Evolutionary conservation across 768 basidiomycete genomes (phyloP).

Genomic region (Macrolepiota albuminosa): DNA sequence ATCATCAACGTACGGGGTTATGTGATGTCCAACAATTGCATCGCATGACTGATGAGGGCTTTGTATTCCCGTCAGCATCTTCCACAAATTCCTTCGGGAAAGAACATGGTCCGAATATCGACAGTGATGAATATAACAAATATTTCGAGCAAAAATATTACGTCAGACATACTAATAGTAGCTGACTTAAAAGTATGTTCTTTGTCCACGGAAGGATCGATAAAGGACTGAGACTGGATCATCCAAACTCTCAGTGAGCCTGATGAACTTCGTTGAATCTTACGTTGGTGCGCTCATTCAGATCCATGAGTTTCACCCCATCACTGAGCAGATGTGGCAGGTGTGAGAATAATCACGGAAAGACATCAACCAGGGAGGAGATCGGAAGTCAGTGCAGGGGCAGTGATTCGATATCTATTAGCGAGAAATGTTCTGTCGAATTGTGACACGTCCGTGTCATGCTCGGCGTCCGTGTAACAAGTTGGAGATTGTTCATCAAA

Average conservation of each 20-base stretch:
- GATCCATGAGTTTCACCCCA: not conserved
- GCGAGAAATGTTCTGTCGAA: not conserved
- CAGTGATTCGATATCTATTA: not conserved
- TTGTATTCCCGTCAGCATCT: not conserved
- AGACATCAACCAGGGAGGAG: not conserved
- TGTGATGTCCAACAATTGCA: not conserved
- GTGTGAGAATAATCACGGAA: not conserved
- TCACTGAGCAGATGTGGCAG: not conserved
- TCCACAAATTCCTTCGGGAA: not conserved
- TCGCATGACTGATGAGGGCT: not conserved
- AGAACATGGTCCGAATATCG: not conserved
- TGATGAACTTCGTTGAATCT: not conserved
- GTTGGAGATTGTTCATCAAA: not conserved
- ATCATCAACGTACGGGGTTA: not conserved
- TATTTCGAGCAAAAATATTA: no score
- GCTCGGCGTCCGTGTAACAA: not conserved
- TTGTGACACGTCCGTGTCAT: not conserved
- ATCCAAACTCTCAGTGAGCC: not conserved
- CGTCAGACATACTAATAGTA: no score
- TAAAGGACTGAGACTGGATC: not conserved
- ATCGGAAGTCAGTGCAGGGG: not conserved
- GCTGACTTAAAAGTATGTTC: not conserved
- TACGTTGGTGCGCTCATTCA: not conserved
- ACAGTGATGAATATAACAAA: no score
- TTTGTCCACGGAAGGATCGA: not conserved